Evolutionary conservation across 345 rosid genomes (phyloP).

Genomic region (Noccaea caerulescens): DNA sequence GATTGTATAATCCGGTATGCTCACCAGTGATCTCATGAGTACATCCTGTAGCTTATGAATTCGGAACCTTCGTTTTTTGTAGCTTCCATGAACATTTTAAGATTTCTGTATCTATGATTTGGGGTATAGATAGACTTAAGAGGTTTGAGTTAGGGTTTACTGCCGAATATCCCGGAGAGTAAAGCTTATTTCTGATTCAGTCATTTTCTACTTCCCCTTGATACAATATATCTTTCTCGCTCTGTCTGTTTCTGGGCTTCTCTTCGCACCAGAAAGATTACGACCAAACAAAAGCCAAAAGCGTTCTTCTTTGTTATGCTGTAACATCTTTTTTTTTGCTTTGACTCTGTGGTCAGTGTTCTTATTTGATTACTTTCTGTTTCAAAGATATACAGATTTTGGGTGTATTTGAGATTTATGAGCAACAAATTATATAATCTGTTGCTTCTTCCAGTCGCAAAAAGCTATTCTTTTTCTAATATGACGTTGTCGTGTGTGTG

Average conservation of each 20-base stretch:
- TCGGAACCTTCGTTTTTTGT: neutral
- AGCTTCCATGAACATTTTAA: neutral
- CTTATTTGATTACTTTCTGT: neutral
- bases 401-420: too few species aligned
- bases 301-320: neutral
- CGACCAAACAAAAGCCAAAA: neutral
- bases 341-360: neutral
- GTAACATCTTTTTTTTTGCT: neutral
- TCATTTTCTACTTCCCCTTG: slow-evolving; percentile 22
- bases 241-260: neutral
- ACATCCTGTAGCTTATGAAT: neutral
- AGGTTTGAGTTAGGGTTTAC: neutral
- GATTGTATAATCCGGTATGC: neutral
- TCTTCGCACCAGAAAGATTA: neutral
- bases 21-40: neutral
- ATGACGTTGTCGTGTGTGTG: too few species aligned
- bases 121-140: neutral
- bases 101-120: slow-evolving; percentile 3
- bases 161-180: slow-evolving; percentile 37
- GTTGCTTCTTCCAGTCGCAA: too few species aligned
- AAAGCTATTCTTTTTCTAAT: too few species aligned
- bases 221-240: neutral
- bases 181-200: slow-evolving; percentile 39
- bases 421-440: too few species aligned
- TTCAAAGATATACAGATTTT: too few species aligned